phyloP scores from a whole-genome alignment of 345 rosid species.

The Kernera saxatilis region DNA sequence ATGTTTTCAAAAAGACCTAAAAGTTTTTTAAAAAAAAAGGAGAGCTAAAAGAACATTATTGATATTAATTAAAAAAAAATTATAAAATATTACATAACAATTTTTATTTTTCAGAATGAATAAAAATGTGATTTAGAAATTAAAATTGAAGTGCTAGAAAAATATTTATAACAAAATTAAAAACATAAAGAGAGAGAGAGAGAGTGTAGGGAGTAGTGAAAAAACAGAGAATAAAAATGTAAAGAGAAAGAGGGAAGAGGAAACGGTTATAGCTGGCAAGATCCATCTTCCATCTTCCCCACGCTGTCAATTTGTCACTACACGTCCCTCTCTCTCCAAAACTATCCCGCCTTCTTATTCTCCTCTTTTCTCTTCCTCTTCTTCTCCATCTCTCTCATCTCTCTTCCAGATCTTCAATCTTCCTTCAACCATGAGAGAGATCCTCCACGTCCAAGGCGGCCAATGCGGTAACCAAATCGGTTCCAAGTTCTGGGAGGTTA shows the following conservation, averaged over 20 bases:
- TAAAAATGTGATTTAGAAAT: too few relatives aligned
- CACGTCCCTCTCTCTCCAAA: conserved; percentile 18
- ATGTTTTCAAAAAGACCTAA: too few relatives aligned
- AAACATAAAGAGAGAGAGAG: not conserved
- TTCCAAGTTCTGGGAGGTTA: conserved; percentile 97
- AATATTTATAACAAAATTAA: too few relatives aligned
- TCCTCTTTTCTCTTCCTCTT: not conserved
- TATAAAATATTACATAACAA: too few relatives aligned
- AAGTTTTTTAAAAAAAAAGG: too few relatives aligned
- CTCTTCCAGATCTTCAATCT: not conserved
- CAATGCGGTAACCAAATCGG: conserved; percentile 99
- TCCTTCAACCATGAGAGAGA: conserved; percentile 63
- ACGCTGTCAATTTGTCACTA: conserved; percentile 23
- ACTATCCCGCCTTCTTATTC: conserved; percentile 26
- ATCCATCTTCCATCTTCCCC: not conserved
- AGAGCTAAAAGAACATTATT: too few relatives aligned
- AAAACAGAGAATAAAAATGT: not conserved
- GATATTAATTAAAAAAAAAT: too few relatives aligned
- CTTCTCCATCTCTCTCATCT: conserved; percentile 1
- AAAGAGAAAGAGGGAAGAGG: not conserved
- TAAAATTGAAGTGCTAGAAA: too few relatives aligned
- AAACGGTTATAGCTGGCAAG: conserved; percentile 30
- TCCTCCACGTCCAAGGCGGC: conserved; percentile 91
- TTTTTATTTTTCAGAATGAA: too few relatives aligned
- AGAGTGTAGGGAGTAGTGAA: not conserved